Conservation (phyloP, 2,329 filamentous ascomycete species). For the Cryphonectria japonica region DNA sequence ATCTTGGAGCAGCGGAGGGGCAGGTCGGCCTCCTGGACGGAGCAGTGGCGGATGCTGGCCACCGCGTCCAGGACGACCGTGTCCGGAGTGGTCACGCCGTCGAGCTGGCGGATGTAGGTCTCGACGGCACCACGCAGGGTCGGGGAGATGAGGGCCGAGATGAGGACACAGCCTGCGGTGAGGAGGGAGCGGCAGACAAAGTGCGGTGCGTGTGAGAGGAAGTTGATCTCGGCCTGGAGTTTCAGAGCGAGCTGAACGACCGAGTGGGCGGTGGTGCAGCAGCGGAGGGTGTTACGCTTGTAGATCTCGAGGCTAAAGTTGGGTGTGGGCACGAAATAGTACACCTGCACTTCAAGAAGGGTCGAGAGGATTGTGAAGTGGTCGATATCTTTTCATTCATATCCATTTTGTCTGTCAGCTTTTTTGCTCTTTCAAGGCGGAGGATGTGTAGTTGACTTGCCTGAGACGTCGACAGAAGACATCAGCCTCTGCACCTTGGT, state of each 20-base stretch:
- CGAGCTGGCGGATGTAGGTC: slow-evolving; percentile 34
- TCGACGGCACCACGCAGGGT: slow-evolving; percentile 43
- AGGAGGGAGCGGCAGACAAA: slow-evolving; percentile 53
- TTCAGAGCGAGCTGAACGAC: slow-evolving; percentile 48
- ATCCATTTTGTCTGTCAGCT: not conserved
- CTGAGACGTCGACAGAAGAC: slow-evolving; percentile 48
- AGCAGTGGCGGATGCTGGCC: slow-evolving; percentile 46
- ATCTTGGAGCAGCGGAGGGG: slow-evolving; percentile 49
- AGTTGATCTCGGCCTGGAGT: slow-evolving; percentile 45
- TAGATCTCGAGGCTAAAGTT: slow-evolving; percentile 44
- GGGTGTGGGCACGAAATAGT: slow-evolving; percentile 54
- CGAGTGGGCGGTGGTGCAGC: slow-evolving; percentile 52
- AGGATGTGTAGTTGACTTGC: slow-evolving; percentile 37
- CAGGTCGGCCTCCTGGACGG: slow-evolving; percentile 54
- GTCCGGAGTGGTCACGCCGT: slow-evolving; percentile 21
- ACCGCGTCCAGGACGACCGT: slow-evolving; percentile 35
- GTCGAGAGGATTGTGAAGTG: slow-evolving; percentile 54
- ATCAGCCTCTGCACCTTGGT: slow-evolving; percentile 51
- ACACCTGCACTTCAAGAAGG: slow-evolving; percentile 56
- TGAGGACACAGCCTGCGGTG: slow-evolving; percentile 50
- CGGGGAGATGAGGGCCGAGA: slow-evolving; percentile 51
- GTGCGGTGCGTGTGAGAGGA: slow-evolving; percentile 53
- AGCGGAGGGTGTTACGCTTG: slow-evolving; percentile 49
- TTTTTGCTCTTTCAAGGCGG: too few relatives aligned
- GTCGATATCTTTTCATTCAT: slow-evolving; percentile 45